These are phyloP conservation scores for Fusarium odoratissimum DNA, from an alignment of 2,329 filamentous ascomycete genomes.

Conservation along the genomic window DNA sequence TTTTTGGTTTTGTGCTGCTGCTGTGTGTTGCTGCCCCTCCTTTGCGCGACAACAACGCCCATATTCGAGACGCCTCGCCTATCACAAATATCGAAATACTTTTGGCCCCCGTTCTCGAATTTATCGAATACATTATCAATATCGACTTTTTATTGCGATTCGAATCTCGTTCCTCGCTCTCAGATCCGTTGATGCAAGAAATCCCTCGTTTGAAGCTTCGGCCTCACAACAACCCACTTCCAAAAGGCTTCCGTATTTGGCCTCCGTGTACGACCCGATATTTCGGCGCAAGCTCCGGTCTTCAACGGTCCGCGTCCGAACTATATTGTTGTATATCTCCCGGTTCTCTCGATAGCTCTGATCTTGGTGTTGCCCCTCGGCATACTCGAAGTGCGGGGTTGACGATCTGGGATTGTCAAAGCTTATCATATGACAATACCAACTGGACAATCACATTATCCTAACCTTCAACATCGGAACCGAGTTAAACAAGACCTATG, in stretches of 20 bases:
- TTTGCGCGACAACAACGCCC: constrained; percentile 30
- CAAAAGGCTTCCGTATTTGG: constrained; percentile 9
- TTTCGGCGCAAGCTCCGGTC: constrained; percentile 15
- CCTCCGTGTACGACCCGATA: constrained; percentile 43
- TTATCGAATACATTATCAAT: constrained; percentile 4
- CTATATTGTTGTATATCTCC: not conserved
- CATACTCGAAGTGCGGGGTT: constrained; percentile 31
- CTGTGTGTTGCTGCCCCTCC: constrained; percentile 32
- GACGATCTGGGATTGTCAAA: constrained; percentile 3
- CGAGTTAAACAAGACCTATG: not conserved
- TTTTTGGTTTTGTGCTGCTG: constrained; percentile 23
- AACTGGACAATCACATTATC: not conserved
- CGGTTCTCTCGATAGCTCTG: not conserved
- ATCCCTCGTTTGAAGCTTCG: constrained; percentile 33
- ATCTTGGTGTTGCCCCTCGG: constrained; percentile 23
- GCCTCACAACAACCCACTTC: not conserved
- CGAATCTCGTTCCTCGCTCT: not conserved
- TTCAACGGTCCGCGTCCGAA: constrained; percentile 10
- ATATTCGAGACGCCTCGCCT: constrained; percentile 21
- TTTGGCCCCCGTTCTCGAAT: constrained; percentile 12
- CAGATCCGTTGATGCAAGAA: constrained; percentile 16
- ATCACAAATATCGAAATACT: constrained; percentile 15
- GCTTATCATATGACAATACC: constrained; percentile 1
- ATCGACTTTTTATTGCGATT: constrained; percentile 3
- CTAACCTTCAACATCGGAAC: not conserved